Base-by-base conservation (phyloP, 768 basidiomycete genomes). In the Collybiopsis confluens region DNA sequence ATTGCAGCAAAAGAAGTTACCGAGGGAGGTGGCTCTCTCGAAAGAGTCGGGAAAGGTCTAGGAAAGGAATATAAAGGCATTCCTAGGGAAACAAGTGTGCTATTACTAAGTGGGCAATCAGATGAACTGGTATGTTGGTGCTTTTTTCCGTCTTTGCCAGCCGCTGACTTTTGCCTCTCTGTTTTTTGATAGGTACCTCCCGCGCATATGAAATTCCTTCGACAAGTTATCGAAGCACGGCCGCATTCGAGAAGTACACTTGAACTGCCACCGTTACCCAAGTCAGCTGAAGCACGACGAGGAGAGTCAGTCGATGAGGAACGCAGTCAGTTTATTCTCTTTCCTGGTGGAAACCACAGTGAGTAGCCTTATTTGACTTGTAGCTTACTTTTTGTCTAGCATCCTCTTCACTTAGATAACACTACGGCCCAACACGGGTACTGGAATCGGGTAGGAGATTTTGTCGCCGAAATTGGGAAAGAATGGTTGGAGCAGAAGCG, bases 51-150 rank as follows among this genome's bases (percentile, higher is more conserved):
- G 8, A 45, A 42, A 42, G 52, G 41, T 33, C 33, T 44, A 23
- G 50, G 50, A 15, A 53, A 53, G 30, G 43, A 45, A 42, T 53
- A 44, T 28, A 53, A 53, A 18, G 52, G 52, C 13, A 53, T 53
- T 18, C 52, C 52, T 3, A 53, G 52, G 23, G 52, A 45, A 24
- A 44, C 23, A 20, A 53, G 45, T 16, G 43, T 53, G 26, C 10
- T 53, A 23, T 28, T 53, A 20, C 36, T 53, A 43, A 53, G 52
- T 35, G 52, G 52, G 11, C 21, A 33, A 18, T 42, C 33, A 23
- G 52, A 53, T 53, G 23, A 16, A 16, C 13, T 53, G 30, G 52
- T 53, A 2, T 3, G 43, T 45, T 2, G 16, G 23, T 44, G 6
- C 15, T 27, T 45, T 23, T 0, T 33, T 35, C 36, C 23, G 41